phyloP scores from a whole-genome alignment of 2,329 filamentous ascomycete genomes.

The Colletotrichum scovillei region DNA sequence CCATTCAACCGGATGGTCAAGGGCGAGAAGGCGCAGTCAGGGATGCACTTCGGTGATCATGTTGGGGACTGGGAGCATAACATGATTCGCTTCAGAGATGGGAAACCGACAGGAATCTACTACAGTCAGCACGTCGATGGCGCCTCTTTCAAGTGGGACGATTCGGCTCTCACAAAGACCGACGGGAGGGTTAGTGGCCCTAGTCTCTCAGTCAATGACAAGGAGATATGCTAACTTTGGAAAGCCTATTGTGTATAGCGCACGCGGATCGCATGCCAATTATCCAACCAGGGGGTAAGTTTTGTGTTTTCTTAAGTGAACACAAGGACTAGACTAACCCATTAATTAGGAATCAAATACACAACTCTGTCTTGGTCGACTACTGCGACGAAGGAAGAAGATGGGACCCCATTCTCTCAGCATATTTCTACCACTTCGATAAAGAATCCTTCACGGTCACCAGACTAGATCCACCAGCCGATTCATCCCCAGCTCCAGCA shows the following conservation, averaged over 20 bases:
- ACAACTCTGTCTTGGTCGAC: conserved; percentile 46
- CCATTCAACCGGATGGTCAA: conserved; percentile 41
- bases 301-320: rapidly evolving
- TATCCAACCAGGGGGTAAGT: conserved; percentile 45
- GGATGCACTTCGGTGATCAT: conserved; percentile 45
- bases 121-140: conserved; percentile 44
- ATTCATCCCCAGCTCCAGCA: not conserved
- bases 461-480: conserved; percentile 14
- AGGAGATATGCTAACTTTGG: not conserved
- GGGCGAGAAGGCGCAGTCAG: conserved; percentile 25
- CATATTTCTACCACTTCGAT: conserved; percentile 49
- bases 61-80: conserved; percentile 47
- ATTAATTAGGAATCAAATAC: conserved; percentile 43
- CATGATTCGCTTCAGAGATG: conserved; percentile 45
- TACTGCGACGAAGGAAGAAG: conserved; percentile 46
- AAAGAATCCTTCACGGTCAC: conserved; percentile 39
- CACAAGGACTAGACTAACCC: not conserved
- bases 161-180: conserved; percentile 38
- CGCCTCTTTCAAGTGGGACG: conserved; percentile 42
- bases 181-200: conserved; percentile 41
- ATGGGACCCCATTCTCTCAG: conserved; percentile 49
- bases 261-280: conserved; percentile 49
- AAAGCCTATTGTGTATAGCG: conserved; percentile 49
- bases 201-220: not conserved
- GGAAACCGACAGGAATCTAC: conserved; percentile 42